phyloP scores from a whole-genome alignment of 805 yeast genomes.

The Saccharomyces mikatae region DNA sequence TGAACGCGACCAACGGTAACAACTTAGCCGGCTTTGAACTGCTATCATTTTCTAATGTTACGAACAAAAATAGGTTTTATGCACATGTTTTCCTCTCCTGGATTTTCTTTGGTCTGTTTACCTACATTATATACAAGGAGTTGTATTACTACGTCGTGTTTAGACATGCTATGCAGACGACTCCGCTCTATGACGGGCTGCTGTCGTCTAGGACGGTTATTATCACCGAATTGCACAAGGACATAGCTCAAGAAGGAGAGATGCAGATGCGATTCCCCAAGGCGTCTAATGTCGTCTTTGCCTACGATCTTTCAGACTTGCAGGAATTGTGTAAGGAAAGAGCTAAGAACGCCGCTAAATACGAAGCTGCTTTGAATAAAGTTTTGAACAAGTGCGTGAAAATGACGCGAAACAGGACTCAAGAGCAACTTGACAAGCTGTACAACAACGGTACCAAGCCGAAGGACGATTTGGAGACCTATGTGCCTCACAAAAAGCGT shows the following conservation, averaged over 20 bases:
- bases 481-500: slow-evolving; percentile 64
- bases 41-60: slow-evolving; percentile 55
- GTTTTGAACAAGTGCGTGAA: slow-evolving; percentile 54
- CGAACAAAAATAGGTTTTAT: slow-evolving; percentile 53
- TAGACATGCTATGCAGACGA: slow-evolving; percentile 65
- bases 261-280: slow-evolving; percentile 57
- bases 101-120: slow-evolving; percentile 58
- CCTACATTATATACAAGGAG: slow-evolving; percentile 66
- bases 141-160: slow-evolving; percentile 60
- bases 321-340: slow-evolving; percentile 54
- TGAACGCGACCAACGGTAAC: slow-evolving; percentile 64
- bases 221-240: slow-evolving; percentile 57
- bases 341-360: slow-evolving; percentile 48
- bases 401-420: slow-evolving; percentile 51
- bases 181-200: slow-evolving; percentile 64
- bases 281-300: slow-evolving; percentile 50
- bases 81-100: slow-evolving; percentile 75
- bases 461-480: slow-evolving; percentile 48
- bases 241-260: slow-evolving; percentile 39
- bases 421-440: slow-evolving; percentile 31
- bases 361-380: slow-evolving; percentile 58
- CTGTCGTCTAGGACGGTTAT: slow-evolving; percentile 65
- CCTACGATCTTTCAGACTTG: slow-evolving; percentile 54
- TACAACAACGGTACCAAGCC: slow-evolving; percentile 39
- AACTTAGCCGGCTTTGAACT: slow-evolving; percentile 51